Percentiles rank a stretch among this genome's conserved stretches.
These are phyloP conservation scores for Blepharisma japonicum DNA, from an alignment of 73 alveolate species.

Conservation along the genomic window DNA sequence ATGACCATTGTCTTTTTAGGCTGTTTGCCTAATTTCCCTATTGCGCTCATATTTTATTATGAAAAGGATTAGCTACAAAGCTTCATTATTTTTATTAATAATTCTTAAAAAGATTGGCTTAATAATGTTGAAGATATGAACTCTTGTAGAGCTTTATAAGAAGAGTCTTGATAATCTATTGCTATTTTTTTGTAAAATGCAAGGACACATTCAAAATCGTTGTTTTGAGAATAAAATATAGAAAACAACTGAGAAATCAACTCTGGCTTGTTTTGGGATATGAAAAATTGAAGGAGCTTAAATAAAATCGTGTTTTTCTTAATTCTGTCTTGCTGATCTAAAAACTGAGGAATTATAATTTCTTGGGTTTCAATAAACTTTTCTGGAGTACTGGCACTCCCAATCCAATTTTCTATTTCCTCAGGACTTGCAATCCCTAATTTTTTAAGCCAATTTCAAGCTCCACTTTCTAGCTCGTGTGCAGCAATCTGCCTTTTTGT, in stretches of 20 bases:
- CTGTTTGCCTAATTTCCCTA: constrained; percentile 1
- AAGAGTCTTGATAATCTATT: background rate
- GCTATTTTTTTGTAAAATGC: background rate
- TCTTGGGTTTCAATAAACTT: background rate
- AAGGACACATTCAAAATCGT: constrained; percentile 12
- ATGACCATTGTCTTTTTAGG: background rate
- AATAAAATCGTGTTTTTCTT: background rate
- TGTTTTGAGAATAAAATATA: background rate
- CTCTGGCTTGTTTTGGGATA: background rate
- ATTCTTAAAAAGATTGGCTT: too few species aligned
- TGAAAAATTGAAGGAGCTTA: background rate
- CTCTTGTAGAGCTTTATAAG: too few species aligned
- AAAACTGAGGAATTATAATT: background rate
- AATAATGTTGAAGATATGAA: too few species aligned
- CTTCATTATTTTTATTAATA: too few species aligned
- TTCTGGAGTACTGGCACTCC: background rate
- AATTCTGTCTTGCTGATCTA: background rate
- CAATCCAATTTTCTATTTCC: constrained; percentile 17
- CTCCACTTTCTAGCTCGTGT: background rate
- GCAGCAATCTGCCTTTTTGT: background rate
- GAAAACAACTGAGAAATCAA: background rate
- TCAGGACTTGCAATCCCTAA: background rate
- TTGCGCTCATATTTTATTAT: constrained; percentile 25
- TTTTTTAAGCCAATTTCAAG: constrained; percentile 2
- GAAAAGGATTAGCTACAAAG: background rate